Evolutionary conservation across 2,329 filamentous ascomycete species (phyloP).

Genomic region (Sporothrix mexicana): DNA sequence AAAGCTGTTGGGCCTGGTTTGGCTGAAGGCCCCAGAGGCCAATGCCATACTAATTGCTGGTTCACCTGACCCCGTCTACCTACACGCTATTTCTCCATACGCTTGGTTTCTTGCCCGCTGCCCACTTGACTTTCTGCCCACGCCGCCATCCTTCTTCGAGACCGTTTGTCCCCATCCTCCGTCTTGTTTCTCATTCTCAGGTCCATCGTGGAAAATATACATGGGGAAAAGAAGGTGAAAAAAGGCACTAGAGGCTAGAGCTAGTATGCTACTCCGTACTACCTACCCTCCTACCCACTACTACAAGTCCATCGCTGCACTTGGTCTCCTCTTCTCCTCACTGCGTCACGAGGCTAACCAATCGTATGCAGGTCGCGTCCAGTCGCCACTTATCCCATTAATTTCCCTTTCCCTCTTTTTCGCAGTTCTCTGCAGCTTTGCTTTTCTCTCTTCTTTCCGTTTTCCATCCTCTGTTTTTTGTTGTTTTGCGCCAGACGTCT

Average conservation of each 20-base stretch:
- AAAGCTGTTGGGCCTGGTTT: slow-evolving; percentile 25
- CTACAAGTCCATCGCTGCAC: slow-evolving; percentile 27
- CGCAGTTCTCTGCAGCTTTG: background rate
- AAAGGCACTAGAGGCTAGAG: background rate
- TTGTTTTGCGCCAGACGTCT: background rate
- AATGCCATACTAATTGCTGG: background rate
- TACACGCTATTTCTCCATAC: background rate
- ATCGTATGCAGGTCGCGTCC: slow-evolving; percentile 38
- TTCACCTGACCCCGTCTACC: slow-evolving; percentile 33
- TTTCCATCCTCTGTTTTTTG: slow-evolving; percentile 6
- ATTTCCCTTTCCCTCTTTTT: slow-evolving; percentile 30
- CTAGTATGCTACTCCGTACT: too few species aligned
- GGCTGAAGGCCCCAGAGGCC: background rate
- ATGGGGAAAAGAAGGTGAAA: slow-evolving; percentile 4
- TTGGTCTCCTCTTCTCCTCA: slow-evolving; percentile 19
- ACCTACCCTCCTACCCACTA: background rate
- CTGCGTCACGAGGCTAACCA: slow-evolving; percentile 40
- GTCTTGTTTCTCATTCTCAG: background rate
- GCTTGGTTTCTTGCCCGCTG: slow-evolving; percentile 4
- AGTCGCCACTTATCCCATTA: slow-evolving; percentile 35
- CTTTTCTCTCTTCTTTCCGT: slow-evolving; percentile 5
- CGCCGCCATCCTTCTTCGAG: slow-evolving; percentile 20
- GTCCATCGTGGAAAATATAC: slow-evolving; percentile 3
- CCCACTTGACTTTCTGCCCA: slow-evolving; percentile 2
- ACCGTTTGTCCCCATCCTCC: background rate